Conservation (phyloP, 2,329 filamentous ascomycete genomes). For the Paraphoma chrysanthemicola region DNA sequence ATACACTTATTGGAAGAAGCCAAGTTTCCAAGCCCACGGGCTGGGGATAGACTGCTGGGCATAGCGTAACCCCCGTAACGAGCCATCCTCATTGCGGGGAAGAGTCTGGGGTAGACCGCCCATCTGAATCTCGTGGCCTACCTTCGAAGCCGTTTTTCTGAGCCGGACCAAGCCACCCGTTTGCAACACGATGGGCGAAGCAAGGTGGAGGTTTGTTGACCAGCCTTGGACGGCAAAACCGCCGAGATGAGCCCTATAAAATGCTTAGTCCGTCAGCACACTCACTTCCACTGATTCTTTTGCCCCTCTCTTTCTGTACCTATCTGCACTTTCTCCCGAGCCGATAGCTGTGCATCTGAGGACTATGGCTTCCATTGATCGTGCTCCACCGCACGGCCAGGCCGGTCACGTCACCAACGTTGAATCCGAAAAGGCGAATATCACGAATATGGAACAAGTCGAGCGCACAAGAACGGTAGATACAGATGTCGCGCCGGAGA, state of each 20-base stretch:
- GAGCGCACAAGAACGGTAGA: constrained; percentile 61
- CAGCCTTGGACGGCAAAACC: background rate
- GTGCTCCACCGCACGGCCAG: background rate
- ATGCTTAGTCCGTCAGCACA: background rate
- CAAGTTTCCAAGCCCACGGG: background rate
- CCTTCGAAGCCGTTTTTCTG: background rate
- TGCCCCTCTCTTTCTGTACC: background rate
- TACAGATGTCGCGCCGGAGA: background rate
- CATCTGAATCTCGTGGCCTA: background rate
- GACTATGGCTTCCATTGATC: background rate
- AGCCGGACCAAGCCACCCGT: background rate
- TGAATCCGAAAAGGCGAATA: background rate
- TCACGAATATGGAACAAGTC: constrained; percentile 56
- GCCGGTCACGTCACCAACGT: no score
- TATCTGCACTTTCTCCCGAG: background rate
- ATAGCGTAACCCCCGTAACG: background rate
- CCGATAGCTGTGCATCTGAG: background rate
- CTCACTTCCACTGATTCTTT: background rate
- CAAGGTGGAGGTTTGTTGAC: background rate
- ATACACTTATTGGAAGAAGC: background rate
- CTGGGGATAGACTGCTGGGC: background rate
- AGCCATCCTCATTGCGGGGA: background rate
- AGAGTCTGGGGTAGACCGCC: background rate
- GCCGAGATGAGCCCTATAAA: background rate
- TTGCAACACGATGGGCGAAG: background rate